Percentiles rank a stretch among this genome's conserved stretches.
phyloP scores from a whole-genome alignment of 768 basidiomycete genomes.

The Tulasnella calospora region DNA sequence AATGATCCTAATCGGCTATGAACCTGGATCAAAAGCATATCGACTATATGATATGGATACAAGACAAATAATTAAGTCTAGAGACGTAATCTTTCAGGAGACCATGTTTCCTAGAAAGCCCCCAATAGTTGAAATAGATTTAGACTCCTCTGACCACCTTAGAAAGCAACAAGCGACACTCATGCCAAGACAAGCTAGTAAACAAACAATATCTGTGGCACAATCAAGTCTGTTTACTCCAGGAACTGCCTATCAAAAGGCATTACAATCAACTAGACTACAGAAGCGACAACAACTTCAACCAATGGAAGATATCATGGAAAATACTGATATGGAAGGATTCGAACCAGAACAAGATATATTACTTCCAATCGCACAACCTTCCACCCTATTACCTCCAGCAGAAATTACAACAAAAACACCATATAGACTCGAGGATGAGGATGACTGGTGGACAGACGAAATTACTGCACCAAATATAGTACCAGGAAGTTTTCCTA shows the following conservation, averaged over 20 bases:
- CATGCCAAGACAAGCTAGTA: neutral
- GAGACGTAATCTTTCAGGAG: slow-evolving; percentile 23
- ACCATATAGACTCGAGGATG: neutral
- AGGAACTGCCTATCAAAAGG: too few relatives aligned
- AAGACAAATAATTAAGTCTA: slow-evolving; percentile 24
- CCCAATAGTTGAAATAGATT: neutral
- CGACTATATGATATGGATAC: slow-evolving; percentile 30
- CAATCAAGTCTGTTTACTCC: neutral
- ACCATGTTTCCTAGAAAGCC: slow-evolving; percentile 28
- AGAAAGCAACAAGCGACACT: neutral
- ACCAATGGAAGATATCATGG: too few relatives aligned
- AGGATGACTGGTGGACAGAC: too few relatives aligned
- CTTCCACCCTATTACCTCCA: too few relatives aligned
- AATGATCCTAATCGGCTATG: slow-evolving; percentile 34
- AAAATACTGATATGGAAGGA: too few relatives aligned
- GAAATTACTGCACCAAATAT: too few relatives aligned
- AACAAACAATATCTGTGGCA: neutral
- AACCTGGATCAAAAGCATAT: slow-evolving; percentile 32
- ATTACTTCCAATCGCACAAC: too few relatives aligned
- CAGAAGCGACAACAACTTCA: neutral
- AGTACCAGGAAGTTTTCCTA: too few relatives aligned
- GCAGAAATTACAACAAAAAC: too few relatives aligned
- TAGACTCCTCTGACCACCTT: neutral
- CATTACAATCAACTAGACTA: neutral
- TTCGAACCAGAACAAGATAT: too few relatives aligned